Evolutionary conservation across 352 stramenopile species (phyloP).

Genomic region (Stephanocyclus meneghinianus): DNA sequence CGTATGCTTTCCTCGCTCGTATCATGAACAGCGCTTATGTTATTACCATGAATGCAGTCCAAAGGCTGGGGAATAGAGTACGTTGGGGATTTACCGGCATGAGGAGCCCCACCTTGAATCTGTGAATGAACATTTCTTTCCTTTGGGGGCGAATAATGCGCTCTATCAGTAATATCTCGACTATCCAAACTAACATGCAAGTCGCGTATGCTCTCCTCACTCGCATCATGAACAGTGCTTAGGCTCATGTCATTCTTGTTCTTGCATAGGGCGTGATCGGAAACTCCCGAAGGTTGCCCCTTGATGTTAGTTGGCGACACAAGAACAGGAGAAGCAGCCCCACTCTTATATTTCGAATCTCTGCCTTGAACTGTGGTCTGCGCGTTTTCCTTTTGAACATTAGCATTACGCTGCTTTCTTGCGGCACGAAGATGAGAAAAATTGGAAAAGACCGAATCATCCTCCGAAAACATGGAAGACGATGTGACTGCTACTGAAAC

Average conservation of each 20-base stretch:
- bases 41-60: background rate
- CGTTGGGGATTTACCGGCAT: background rate
- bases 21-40: background rate
- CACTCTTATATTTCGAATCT: background rate
- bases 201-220: background rate
- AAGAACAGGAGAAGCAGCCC: background rate
- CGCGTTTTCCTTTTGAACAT: too few relatives aligned
- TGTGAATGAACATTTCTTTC: too few relatives aligned
- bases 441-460: conserved; percentile 24
- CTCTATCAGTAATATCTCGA: background rate
- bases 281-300: background rate
- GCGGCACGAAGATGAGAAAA: conserved; percentile 3
- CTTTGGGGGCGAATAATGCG: too few relatives aligned
- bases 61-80: background rate
- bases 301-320: background rate
- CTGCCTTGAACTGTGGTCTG: too few relatives aligned
- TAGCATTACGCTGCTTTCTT: background rate
- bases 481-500: background rate
- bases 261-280: background rate
- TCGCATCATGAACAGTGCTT: background rate
- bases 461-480: conserved; percentile 12
- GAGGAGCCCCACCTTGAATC: too few relatives aligned
- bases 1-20: background rate
- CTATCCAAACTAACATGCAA: conserved; percentile 3
- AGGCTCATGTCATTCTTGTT: conserved; percentile 1